A percentile compares a stretch with the other conserved stretches of the same genome.
These are phyloP conservation scores for Calonectria crousiana DNA, from an alignment of 2,329 filamentous ascomycete genomes.

Conservation along the genomic window DNA sequence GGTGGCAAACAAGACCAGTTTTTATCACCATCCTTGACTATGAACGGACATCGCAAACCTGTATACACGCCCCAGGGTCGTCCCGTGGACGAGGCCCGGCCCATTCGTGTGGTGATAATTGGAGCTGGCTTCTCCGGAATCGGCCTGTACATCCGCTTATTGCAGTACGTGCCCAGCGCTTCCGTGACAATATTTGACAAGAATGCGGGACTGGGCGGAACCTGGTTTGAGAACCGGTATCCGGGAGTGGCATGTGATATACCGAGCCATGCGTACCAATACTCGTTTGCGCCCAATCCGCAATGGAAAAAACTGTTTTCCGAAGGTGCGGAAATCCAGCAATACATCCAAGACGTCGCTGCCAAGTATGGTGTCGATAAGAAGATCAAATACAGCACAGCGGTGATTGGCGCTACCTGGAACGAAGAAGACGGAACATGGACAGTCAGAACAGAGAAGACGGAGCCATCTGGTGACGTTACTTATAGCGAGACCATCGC, in stretches of 20 bases:
- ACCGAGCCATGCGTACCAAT: background rate
- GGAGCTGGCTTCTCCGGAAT: background rate
- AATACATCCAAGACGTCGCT: background rate
- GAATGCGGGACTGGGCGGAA: background rate
- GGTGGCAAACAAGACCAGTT: background rate
- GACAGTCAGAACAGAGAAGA: background rate
- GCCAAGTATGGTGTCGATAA: background rate
- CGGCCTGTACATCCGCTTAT: background rate
- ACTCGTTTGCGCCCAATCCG: background rate
- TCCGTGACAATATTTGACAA: background rate
- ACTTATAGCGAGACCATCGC: background rate
- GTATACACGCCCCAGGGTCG: background rate
- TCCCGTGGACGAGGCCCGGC: background rate
- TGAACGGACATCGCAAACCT: background rate
- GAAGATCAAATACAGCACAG: background rate
- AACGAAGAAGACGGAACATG: background rate
- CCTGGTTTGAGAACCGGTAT: slow-evolving; percentile 1
- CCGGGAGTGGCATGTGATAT: background rate
- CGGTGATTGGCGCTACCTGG: background rate
- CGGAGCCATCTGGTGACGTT: background rate
- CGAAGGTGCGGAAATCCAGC: background rate
- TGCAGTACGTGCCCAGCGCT: background rate
- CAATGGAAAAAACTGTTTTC: background rate
- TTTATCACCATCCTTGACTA: background rate
- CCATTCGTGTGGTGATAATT: background rate